Base-by-base conservation (phyloP, 1,284 basidiomycete genomes). In the Stygiomarasmius scandens region DNA sequence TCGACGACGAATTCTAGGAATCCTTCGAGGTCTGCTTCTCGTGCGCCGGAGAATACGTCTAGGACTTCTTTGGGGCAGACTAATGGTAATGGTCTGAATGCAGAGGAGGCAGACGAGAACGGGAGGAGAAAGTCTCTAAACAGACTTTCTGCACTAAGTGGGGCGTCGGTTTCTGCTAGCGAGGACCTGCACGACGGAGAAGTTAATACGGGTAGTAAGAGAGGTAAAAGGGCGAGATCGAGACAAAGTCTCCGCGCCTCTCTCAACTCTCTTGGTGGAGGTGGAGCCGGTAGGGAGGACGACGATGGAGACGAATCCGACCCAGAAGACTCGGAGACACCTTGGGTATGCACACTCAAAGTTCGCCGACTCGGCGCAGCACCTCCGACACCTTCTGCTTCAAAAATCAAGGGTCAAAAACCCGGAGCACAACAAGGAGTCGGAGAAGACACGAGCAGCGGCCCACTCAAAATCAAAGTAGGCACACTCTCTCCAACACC, bases 251-350 rank as follows among this genome's bases (percentile, higher is more conserved):
- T 41, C 4, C 38, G 29, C 46, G 34, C 58, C 23, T 51, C 54
- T 44, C 52, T 59, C 16, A 49, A n/a, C n/a, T n/a, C n/a, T n/a
- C n/a, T n/a, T 46, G 41, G 32, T 44, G 48, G 23, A 5, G 34
- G 22, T 10, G 32, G 25, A 12, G 38, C 34, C 29, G 66, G 52
- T 3, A 66, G 70, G 11, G 74, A 73, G 14, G 71, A 74, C 2
- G 83, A 81, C 46, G 79, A 77, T 6, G 87, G 77, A 1, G 83
- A 87, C 19, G 88, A 94, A 52, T 92, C 89, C 58, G 95, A 98
- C 65, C 93, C 95, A 0, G 96, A 98, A 71, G 96, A 98, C 71
- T 93, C 90, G 47, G 96, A 98, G 73, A 95, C 93, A 25, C 93
- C 95, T 0, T 99, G 96, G 96, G 85, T 87, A 44, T 98, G 96